phyloP scores from a whole-genome alignment of 371 early-diverging fungal species.

The Actinomortierella wolfii region DNA sequence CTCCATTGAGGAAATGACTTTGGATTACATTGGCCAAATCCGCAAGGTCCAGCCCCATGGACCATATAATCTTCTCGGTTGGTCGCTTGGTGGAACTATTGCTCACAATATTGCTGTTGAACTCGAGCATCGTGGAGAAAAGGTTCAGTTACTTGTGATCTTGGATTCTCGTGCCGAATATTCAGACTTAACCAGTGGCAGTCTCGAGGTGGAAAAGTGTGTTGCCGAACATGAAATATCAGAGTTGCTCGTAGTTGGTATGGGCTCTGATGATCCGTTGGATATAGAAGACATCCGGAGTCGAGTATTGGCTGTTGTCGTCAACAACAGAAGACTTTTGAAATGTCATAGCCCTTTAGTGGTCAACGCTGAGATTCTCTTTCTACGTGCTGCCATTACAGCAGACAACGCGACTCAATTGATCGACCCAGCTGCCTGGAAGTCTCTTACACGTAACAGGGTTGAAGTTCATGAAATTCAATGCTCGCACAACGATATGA shows the following conservation, averaged over 20 bases:
- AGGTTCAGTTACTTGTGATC: constrained; percentile 5
- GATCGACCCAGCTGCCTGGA: constrained; percentile 2
- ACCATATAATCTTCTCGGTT: constrained; percentile 14
- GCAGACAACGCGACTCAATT: neutral
- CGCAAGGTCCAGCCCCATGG: constrained; percentile 17
- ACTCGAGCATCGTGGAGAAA: constrained; percentile 9
- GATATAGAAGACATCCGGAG: no score
- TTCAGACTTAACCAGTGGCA: neutral
- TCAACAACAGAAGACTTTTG: neutral
- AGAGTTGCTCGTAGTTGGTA: no score
- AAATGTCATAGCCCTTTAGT: no score
- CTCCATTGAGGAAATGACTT: constrained; percentile 12
- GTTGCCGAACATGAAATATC: neutral
- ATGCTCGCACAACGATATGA: neutral
- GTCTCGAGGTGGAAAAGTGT: neutral
- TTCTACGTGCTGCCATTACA: constrained; percentile 2
- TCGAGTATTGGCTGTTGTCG: no score
- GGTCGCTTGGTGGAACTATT: constrained; percentile 11
- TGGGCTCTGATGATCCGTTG: no score
- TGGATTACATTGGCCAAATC: constrained; percentile 12
- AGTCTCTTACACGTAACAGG: neutral
- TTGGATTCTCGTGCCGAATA: constrained; percentile 7
- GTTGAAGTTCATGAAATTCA: neutral
- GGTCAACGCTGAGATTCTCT: neutral
- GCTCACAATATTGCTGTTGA: constrained; percentile 13